Conservation (phyloP, 495 filamentous ascomycete genomes). For the Tuber calosporum region DNA sequence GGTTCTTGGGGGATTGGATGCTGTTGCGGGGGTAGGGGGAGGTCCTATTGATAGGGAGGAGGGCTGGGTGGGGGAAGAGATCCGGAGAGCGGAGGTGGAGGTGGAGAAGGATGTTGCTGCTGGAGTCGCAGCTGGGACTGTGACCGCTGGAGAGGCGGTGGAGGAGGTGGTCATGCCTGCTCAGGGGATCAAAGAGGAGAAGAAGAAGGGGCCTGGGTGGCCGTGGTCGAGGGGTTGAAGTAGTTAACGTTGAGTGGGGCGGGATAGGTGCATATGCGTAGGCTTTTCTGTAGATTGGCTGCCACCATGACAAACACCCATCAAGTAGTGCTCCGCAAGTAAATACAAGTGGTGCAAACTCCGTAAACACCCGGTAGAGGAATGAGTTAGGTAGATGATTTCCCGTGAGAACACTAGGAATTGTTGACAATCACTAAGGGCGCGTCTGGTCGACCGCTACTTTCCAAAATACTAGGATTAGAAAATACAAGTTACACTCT, state of each 20-base stretch:
- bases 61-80: slow-evolving; percentile 31
- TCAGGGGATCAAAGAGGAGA: background rate
- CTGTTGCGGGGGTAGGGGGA: background rate
- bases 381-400: background rate
- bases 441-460: too few species aligned
- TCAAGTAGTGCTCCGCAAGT: background rate
- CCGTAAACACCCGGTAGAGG: background rate
- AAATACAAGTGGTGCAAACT: background rate
- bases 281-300: background rate
- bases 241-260: background rate
- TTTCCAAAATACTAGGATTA: too few species aligned
- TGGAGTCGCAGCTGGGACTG: slow-evolving; percentile 5
- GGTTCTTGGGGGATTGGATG: background rate
- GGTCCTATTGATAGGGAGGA: background rate
- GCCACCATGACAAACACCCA: background rate
- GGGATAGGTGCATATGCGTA: background rate
- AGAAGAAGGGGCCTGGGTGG: slow-evolving; percentile 25
- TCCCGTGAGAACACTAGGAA: background rate
- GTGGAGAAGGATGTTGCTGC: slow-evolving; percentile 2
- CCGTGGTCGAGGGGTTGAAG: slow-evolving; percentile 18
- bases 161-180: background rate
- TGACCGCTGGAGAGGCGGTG: background rate
- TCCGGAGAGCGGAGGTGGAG: slow-evolving; percentile 29
- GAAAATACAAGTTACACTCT: too few species aligned
- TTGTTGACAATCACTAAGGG: background rate